phyloP scores from a whole-genome alignment of 768 basidiomycete genomes.

The Xerocomellus intermedius region DNA sequence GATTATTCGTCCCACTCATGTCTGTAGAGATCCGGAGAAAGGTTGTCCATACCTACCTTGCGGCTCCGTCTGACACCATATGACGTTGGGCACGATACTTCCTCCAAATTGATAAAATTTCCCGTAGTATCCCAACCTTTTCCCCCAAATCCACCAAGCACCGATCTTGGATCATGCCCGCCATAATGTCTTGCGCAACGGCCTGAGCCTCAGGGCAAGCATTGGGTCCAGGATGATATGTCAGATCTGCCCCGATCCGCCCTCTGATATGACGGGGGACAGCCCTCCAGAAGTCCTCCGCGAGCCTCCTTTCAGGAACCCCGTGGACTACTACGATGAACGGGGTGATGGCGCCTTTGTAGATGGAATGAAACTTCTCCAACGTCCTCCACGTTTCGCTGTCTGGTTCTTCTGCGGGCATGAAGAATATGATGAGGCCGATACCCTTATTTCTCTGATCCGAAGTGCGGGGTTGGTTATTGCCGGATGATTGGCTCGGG shows the following conservation, averaged over 20 bases:
- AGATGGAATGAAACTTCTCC: conserved; percentile 12
- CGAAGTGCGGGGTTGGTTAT: not conserved
- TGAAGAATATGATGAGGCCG: conserved; percentile 17
- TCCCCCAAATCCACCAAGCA: conserved; percentile 18
- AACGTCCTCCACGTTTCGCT: conserved; percentile 13
- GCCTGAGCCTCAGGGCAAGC: conserved; percentile 6
- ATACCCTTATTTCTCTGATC: conserved; percentile 2
- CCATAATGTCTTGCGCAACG: conserved; percentile 10
- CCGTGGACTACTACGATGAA: conserved; percentile 18
- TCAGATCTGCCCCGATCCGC: conserved; percentile 7
- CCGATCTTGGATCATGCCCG: conserved; percentile 10
- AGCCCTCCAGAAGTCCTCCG: conserved; percentile 10
- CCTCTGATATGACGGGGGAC: conserved; percentile 10
- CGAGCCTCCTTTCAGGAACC: conserved; percentile 4
- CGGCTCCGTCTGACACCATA: not conserved
- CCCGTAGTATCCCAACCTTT: conserved; percentile 12
- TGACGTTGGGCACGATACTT: conserved; percentile 18
- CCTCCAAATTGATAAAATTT: conserved; percentile 19
- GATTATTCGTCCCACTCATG: not conserved
- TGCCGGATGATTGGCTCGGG: not conserved
- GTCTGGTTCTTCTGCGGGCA: conserved; percentile 3
- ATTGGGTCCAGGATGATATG: conserved; percentile 12
- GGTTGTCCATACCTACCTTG: not conserved
- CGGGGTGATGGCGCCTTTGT: conserved; percentile 15
- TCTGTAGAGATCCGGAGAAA: no score